Conservation (phyloP, 2,329 filamentous ascomycete genomes). For the Eutypa lata region DNA sequence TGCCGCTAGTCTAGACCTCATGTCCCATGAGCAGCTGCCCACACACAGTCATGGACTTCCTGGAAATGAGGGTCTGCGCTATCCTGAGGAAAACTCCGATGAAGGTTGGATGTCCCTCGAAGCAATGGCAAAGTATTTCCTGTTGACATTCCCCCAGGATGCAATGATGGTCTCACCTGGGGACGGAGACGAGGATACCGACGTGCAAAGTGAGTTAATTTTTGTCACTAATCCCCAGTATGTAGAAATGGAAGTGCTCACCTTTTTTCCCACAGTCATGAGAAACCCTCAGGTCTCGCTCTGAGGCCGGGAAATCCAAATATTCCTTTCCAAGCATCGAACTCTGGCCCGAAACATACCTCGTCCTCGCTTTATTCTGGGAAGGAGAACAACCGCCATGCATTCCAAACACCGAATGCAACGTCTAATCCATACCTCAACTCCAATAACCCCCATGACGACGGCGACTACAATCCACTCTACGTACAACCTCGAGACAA, state of each 20-base stretch:
- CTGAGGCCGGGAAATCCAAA: conserved; percentile 36
- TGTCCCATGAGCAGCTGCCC: conserved; percentile 15
- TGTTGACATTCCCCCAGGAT: conserved; percentile 19
- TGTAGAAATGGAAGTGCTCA: too few species aligned
- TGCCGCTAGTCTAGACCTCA: conserved; percentile 7
- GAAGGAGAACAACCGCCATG: conserved; percentile 30
- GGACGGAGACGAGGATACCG: conserved; percentile 14
- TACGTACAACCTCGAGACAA: conserved; percentile 28
- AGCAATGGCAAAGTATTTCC: conserved; percentile 7
- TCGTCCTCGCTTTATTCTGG: conserved; percentile 18
- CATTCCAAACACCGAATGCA: conserved; percentile 18
- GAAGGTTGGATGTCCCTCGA: conserved; percentile 23
- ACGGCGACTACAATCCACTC: conserved; percentile 31
- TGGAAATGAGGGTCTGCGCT: conserved; percentile 7
- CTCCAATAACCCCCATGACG: conserved; percentile 19
- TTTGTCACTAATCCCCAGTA: too few species aligned
- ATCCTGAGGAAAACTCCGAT: conserved; percentile 5
- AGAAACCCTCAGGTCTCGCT: conserved; percentile 34
- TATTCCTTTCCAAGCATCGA: conserved; percentile 27
- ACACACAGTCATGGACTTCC: conserved; percentile 22
- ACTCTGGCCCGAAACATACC: conserved; percentile 22
- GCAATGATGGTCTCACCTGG: conserved; percentile 7
- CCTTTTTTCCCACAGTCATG: too few species aligned
- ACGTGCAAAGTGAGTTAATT: conserved; percentile 16
- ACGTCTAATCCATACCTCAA: conserved; percentile 27